Evolutionary conservation across 2,329 filamentous ascomycete species (phyloP), one percentile per base, ranked within the genome.

Genomic region (Parastagonospora nodorum): DNA sequence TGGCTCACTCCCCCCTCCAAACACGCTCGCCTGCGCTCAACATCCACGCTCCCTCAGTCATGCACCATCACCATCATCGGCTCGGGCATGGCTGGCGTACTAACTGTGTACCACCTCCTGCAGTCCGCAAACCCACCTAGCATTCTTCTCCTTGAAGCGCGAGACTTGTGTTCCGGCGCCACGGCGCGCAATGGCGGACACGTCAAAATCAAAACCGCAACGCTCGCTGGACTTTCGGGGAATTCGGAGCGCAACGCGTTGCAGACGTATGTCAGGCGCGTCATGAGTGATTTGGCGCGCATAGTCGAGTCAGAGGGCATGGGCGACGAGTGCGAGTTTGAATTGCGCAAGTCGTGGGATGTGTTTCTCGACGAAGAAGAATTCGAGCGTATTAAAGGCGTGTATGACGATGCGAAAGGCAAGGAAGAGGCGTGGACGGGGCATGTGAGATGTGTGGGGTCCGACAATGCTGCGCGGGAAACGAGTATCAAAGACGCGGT

Each of bases 171-270:
- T 37, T 61, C 57, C 5, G 64, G 64, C 4, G 63, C 64, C 0
- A 69, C 64, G 2, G 61, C 51, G 1, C 50, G 67, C 1, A 69
- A 68, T 37, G 65, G 76, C 42, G 75, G 75, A 5, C 76, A 80
- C 31, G 79, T 79, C n/a, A 71, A 75, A 11, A 69, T 72, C 2
- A 75, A 77, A 40, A 82, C 82, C 1, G 69, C 72, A 6, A 73
- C 68, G 33, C 64, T 75, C 2, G 56, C 64, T 2, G 32, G 33
- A 16, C 45, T 60, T 2, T 31, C 42, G 11, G 50, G 45, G 2
- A 50, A 49, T 9, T 16, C 42, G 3, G 42, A 41, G 16, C 42
- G 48, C 7, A 44, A 50, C 31, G 47, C 57, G 39, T 16, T 66
- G 19, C 43, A 60, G 9, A 32, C 33, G 11, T 65, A 63, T 35